Evolutionary conservation across 2,329 filamentous ascomycete species (phyloP).

Genomic region (Fonsecaea monophora): DNA sequence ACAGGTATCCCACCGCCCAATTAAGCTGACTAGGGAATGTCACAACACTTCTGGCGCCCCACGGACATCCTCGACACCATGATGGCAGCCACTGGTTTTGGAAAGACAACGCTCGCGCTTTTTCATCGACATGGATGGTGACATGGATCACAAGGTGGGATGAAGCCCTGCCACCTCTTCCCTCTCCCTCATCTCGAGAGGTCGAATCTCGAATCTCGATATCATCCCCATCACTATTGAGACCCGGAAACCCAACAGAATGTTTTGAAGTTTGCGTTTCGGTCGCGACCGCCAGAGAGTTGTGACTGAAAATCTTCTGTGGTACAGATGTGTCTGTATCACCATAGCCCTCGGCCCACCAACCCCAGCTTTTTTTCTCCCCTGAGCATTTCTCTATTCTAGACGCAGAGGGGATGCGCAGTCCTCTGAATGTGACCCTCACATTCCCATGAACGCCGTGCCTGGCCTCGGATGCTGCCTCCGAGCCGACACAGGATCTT

Average conservation of each 20-base stretch:
- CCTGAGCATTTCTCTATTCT: neutral
- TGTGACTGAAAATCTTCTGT: slow-evolving; percentile 7
- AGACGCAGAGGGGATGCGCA: neutral
- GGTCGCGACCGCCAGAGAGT: neutral
- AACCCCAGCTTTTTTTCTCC: slow-evolving; percentile 4
- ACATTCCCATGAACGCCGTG: slow-evolving; percentile 1
- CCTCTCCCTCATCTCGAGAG: neutral
- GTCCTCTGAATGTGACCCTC: neutral
- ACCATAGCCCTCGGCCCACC: slow-evolving; percentile 15
- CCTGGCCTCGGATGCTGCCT: slow-evolving; percentile 21
- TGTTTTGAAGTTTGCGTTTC: neutral
- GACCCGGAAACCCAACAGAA: neutral
- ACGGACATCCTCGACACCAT: neutral
- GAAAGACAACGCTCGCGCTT: neutral
- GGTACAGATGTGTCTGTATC: slow-evolving; percentile 9
- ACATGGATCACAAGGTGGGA: neutral
- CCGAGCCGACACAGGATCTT: slow-evolving; percentile 12
- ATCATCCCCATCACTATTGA: neutral
- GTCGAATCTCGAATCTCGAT: neutral
- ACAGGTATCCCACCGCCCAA: neutral
- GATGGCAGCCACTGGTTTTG: neutral
- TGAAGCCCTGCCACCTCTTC: neutral
- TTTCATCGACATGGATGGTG: neutral
- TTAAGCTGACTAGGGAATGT: neutral
- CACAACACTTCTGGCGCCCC: neutral